Conservation (phyloP, 306 rosid genomes). For the Sicyos baderoa region DNA sequence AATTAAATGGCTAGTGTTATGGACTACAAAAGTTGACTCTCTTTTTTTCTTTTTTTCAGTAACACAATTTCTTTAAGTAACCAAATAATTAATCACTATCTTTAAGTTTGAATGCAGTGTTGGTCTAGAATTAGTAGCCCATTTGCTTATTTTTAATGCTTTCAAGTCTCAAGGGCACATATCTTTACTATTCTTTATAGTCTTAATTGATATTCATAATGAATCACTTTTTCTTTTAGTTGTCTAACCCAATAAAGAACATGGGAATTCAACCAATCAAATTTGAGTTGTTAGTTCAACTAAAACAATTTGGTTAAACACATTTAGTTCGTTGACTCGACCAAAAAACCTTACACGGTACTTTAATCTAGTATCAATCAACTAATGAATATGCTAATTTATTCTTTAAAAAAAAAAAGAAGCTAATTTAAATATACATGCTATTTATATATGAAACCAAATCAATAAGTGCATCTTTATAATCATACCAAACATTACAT, state of each 20-base stretch:
- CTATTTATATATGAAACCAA: too few relatives aligned
- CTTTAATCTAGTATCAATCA: too few relatives aligned
- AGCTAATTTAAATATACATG: too few relatives aligned
- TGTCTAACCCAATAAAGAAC: neutral
- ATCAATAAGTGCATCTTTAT: too few relatives aligned
- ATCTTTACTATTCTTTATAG: neutral
- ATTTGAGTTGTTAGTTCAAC: neutral
- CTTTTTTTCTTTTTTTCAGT: neutral
- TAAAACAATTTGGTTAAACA: neutral
- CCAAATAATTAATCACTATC: neutral
- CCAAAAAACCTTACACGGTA: too few relatives aligned
- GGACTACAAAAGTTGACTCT: too few relatives aligned
- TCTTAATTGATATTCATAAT: too few relatives aligned
- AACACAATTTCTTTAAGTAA: neutral
- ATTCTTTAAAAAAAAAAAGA: too few relatives aligned
- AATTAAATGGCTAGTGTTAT: too few relatives aligned
- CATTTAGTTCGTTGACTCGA: too few relatives aligned
- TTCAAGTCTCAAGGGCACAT: neutral
- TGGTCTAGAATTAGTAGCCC: conserved; percentile 1
- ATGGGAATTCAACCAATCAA: neutral
- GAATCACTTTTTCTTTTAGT: neutral
- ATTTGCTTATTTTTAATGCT: neutral
- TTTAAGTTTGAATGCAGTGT: neutral
- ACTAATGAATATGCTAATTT: too few relatives aligned
- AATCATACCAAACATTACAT: too few relatives aligned